Conservation (phyloP, 2,329 filamentous ascomycete species). For the Talaromyces sp. region DNA sequence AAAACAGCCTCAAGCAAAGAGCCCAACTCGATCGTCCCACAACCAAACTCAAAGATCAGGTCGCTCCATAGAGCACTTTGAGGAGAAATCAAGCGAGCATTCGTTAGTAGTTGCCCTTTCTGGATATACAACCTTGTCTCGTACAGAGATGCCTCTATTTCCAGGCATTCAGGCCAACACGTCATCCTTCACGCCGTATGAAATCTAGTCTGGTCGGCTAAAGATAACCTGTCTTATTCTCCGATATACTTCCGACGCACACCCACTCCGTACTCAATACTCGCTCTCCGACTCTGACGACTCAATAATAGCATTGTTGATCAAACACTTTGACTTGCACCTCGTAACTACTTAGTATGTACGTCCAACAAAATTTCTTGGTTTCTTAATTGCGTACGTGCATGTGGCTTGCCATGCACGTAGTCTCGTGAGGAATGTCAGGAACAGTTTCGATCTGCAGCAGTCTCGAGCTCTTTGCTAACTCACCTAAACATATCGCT, state of each 20-base stretch:
- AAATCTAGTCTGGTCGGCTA: background rate
- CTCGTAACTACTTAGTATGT: background rate
- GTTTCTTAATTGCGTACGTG: background rate
- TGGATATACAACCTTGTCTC: background rate
- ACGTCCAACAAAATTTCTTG: background rate
- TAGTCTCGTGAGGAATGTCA: background rate
- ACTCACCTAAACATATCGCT: background rate
- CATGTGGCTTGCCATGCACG: conserved; percentile 1
- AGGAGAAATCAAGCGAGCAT: background rate
- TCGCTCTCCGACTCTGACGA: background rate
- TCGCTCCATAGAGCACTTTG: background rate
- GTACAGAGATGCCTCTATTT: background rate
- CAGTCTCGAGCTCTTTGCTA: background rate
- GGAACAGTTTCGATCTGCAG: conserved; percentile 1
- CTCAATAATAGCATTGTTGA: background rate
- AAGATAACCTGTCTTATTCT: background rate
- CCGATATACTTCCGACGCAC: conserved; percentile 1
- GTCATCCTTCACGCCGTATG: background rate
- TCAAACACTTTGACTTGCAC: background rate
- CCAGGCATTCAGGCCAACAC: conserved; percentile 5
- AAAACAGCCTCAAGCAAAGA: background rate
- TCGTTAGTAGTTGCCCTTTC: conserved; percentile 1
- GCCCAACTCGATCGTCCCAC: background rate
- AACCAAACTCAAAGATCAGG: background rate
- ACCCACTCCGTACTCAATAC: background rate